Conservation (phyloP, 2,329 filamentous ascomycete genomes). For the Ampelomyces quisqualis region DNA sequence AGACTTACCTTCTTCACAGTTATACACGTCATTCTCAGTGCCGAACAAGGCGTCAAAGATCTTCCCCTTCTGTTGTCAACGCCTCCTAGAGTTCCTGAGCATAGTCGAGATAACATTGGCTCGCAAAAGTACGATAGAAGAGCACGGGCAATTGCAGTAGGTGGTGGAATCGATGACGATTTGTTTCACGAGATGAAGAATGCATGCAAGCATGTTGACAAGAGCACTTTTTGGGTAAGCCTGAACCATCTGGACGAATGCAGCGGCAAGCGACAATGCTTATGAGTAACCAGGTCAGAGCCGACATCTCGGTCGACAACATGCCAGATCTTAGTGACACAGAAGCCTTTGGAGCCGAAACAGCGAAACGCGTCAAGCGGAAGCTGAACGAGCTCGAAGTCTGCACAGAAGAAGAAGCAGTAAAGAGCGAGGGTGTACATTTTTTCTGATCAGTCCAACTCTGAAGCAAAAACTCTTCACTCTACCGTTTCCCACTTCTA, state of each 20-base stretch:
- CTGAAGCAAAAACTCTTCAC: not conserved
- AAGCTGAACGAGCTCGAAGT: constrained; percentile 8
- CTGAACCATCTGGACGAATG: not conserved
- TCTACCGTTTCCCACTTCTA: constrained; percentile 4
- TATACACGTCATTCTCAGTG: constrained; percentile 15
- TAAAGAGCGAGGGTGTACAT: constrained; percentile 3
- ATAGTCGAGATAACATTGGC: constrained; percentile 2
- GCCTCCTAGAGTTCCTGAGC: not conserved
- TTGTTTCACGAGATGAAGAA: constrained; percentile 4
- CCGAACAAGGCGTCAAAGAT: constrained; percentile 7
- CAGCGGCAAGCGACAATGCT: not conserved
- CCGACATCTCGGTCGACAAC: not conserved
- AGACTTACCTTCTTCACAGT: constrained; percentile 2
- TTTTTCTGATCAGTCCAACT: constrained; percentile 3
- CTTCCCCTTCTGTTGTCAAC: constrained; percentile 12
- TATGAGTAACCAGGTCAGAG: not conserved
- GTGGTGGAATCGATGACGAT: constrained; percentile 10
- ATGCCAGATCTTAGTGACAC: constrained; percentile 9
- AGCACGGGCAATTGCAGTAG: constrained; percentile 8
- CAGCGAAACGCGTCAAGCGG: constrained; percentile 8
- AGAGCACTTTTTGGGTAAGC: constrained; percentile 9
- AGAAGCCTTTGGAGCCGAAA: constrained; percentile 10
- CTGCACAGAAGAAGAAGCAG: constrained; percentile 3
- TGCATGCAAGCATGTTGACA: constrained; percentile 6
- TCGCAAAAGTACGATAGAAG: constrained; percentile 9